phyloP scores from a whole-genome alignment of 2,329 filamentous ascomycete species.

The Trichoderma breve region DNA sequence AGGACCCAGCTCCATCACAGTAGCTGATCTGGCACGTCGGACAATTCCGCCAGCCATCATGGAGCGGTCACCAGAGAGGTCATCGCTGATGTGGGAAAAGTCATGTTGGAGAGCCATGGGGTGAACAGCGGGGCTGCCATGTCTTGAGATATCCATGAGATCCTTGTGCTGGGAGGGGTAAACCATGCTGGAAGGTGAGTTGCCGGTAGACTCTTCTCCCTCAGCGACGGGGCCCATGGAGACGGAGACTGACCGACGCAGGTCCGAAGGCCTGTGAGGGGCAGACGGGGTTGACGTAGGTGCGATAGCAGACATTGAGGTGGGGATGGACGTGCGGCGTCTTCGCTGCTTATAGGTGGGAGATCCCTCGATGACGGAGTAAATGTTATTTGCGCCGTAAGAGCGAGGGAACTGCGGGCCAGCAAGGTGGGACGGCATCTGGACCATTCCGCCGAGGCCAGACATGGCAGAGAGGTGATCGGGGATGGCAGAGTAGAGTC shows the following conservation, averaged over 20 bases:
- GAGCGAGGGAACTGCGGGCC: slow-evolving; percentile 76
- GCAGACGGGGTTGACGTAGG: slow-evolving; percentile 59
- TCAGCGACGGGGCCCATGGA: slow-evolving; percentile 82
- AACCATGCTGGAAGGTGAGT: slow-evolving; percentile 74
- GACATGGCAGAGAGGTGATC: slow-evolving; percentile 73
- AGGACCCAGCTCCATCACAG: slow-evolving; percentile 92
- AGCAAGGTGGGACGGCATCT: slow-evolving; percentile 79
- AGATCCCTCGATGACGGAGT: slow-evolving; percentile 95
- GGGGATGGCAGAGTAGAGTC: slow-evolving; percentile 90
- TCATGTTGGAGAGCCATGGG: slow-evolving; percentile 70
- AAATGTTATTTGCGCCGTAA: slow-evolving; percentile 74
- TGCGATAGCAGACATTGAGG: slow-evolving; percentile 67
- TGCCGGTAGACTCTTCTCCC: slow-evolving; percentile 72
- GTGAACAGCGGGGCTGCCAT: slow-evolving; percentile 76
- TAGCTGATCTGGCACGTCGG: slow-evolving; percentile 87
- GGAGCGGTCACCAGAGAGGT: slow-evolving; percentile 53
- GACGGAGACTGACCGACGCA: slow-evolving; percentile 84
- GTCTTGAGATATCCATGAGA: slow-evolving; percentile 77
- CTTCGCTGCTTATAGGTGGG: slow-evolving; percentile 98
- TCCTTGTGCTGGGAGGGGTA: slow-evolving; percentile 76
- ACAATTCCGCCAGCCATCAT: slow-evolving; percentile 71
- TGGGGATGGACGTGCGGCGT: slow-evolving; percentile 87
- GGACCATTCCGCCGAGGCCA: slow-evolving; percentile 83
- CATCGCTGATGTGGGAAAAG: slow-evolving; percentile 63
- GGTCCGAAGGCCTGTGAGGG: slow-evolving; percentile 79